These are phyloP conservation scores for Xylaria scruposa DNA, from an alignment of 495 filamentous ascomycete genomes.

Conservation along the genomic window DNA sequence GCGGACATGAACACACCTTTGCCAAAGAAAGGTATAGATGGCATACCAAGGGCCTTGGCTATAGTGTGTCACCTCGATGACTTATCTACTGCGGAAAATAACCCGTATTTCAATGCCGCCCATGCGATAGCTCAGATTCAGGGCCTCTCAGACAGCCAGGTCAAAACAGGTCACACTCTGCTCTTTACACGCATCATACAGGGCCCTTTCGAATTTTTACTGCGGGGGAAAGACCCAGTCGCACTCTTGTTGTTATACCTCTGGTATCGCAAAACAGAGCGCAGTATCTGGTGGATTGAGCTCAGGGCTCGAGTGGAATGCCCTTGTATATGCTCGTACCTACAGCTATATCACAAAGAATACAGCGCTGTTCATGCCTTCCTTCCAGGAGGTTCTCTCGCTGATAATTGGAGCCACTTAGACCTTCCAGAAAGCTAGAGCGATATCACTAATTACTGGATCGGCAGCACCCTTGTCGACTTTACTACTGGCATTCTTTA, in stretches of 20 bases:
- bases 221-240: conserved; percentile 47
- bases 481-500: too few species aligned
- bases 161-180: conserved; percentile 3
- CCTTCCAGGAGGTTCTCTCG: conserved; percentile 7
- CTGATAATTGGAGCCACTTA: neutral
- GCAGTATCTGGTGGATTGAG: conserved; percentile 53
- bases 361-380: neutral
- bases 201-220: conserved; percentile 40
- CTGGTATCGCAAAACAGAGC: conserved; percentile 52
- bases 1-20: conserved; percentile 39
- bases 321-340: conserved; percentile 50
- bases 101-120: conserved; percentile 50
- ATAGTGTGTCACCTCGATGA: conserved; percentile 43
- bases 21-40: conserved; percentile 42
- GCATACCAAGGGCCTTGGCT: conserved; percentile 42
- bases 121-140: conserved; percentile 41
- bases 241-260: conserved; percentile 55
- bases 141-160: conserved; percentile 10
- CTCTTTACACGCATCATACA: conserved; percentile 7
- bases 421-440: too few species aligned
- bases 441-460: too few species aligned
- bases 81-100: conserved; percentile 45
- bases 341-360: conserved; percentile 29
- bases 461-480: too few species aligned
- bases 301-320: conserved; percentile 51